Base-by-base conservation (phyloP, 2,329 filamentous ascomycete species). In the Nemania diffusa region DNA sequence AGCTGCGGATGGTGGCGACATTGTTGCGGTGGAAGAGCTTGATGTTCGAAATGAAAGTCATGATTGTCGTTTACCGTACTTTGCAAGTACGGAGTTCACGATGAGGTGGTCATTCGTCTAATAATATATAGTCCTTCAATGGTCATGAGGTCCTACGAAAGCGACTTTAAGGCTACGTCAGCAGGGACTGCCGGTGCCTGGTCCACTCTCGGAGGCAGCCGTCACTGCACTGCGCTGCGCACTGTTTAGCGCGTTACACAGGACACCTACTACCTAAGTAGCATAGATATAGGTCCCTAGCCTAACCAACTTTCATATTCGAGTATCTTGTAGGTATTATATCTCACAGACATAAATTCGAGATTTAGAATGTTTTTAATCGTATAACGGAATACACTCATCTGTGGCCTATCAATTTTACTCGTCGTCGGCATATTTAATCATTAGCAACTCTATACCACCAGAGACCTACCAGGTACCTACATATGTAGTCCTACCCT, bases 11-110 rank as follows among this genome's bases (percentile, higher is more conserved):
- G 22, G 83, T 85, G 32, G 77, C 72, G 67, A 85, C 73, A 79
- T 88, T 88, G 74, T 86, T 81, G 58, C 77, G 78, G 71, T 84
- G 75, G 26, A 80, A 73, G 53, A 70, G 74, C 52, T 73, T 75
- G 34, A 81, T 70, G 50, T 78, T 76, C 34, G 72, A 68, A 46
- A 74, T 42, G 58, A 73, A 70, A 29, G 72, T 15, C 76, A 78
- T 78, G 20, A 8, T 29, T 40, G 22, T 1, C 17, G 56, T 15
- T 15, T 50, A 22, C 40, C 37, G 24, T 20, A 24, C 42, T 46
- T n/a, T 56, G n/a, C 29, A 11, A 56, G 22, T 34, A 62, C 24
- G 24, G 37, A 26, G 20, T 34, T 58, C 48, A 59, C 40, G 24
- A 34, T 29, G 48, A 67, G 27, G 53, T 53, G 52, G 26, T 55